These are phyloP conservation scores for Smittium culicis DNA, from an alignment of 371 early-diverging fungal genomes.

Conservation along the genomic window DNA sequence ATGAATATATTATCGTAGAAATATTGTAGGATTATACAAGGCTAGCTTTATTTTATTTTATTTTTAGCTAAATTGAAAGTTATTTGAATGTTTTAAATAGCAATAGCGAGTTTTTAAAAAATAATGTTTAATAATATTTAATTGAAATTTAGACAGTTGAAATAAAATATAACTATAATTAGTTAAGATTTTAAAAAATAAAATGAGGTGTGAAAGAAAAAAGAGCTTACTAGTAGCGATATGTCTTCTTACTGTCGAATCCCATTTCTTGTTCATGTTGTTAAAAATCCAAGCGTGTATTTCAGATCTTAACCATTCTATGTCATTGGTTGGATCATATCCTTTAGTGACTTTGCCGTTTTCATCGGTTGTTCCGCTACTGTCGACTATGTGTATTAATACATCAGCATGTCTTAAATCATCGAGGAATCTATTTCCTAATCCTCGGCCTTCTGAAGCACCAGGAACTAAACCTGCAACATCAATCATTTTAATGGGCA, in stretches of 20 bases:
- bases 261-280: constrained; percentile 54
- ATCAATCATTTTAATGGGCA: constrained; percentile 65
- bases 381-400: constrained; percentile 69
- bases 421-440: constrained; percentile 68
- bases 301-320: constrained; percentile 59
- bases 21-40: too few relatives aligned
- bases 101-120: too few relatives aligned
- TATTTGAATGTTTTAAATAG: too few relatives aligned
- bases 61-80: too few relatives aligned
- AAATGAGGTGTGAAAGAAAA: too few relatives aligned
- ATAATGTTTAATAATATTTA: too few relatives aligned
- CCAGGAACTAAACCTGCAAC: constrained; percentile 73
- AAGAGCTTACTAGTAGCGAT: constrained; percentile 22
- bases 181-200: too few relatives aligned
- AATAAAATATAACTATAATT: too few relatives aligned
- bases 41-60: too few relatives aligned
- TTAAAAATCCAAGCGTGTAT: constrained; percentile 57
- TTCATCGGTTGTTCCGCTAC: constrained; percentile 62
- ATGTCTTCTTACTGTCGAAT: constrained; percentile 48
- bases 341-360: constrained; percentile 58
- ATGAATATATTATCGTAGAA: too few relatives aligned
- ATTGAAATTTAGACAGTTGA: too few relatives aligned
- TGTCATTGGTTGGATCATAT: constrained; percentile 67
- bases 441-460: constrained; percentile 52
- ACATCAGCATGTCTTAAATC: constrained; percentile 60